Evolutionary conservation across 2,329 filamentous ascomycete genomes (phyloP).

Genomic region (Colletotrichum endophyticum): DNA sequence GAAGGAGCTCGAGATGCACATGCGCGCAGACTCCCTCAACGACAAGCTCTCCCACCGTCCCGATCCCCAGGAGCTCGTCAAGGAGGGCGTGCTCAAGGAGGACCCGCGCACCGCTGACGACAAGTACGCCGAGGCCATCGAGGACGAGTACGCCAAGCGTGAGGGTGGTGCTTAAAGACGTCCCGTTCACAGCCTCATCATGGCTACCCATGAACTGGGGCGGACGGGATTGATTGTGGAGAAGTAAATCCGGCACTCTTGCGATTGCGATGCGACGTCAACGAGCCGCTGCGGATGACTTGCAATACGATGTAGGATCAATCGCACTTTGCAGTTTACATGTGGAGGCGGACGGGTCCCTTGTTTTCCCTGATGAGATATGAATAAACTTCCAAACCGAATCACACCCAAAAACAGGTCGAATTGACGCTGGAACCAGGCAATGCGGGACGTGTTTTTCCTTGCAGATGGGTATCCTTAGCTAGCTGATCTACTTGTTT

Average conservation of each 20-base stretch:
- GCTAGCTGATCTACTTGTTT: background rate
- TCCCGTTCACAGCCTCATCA: background rate
- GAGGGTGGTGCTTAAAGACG: conserved; percentile 62
- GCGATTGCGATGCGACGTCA: background rate
- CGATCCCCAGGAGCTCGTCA: conserved; percentile 75
- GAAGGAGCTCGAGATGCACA: conserved; percentile 84
- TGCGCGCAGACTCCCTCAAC: conserved; percentile 86
- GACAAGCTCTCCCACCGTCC: conserved; percentile 84
- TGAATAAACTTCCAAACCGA: background rate
- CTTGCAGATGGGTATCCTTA: background rate
- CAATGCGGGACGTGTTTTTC: background rate
- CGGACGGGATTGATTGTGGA: background rate
- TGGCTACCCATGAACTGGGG: background rate
- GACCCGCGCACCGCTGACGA: conserved; percentile 65
- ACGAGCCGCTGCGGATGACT: background rate
- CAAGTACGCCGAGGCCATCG: conserved; percentile 65
- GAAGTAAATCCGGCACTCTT: background rate
- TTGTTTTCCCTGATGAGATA: background rate
- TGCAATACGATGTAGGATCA: background rate
- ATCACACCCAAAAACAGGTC: background rate
- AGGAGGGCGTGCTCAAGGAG: conserved; percentile 78
- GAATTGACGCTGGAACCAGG: background rate
- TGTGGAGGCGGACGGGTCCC: background rate
- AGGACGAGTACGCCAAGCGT: conserved; percentile 68
- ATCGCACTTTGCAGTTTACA: background rate